Conservation (phyloP, 192 early-diverging fungal genomes). For the Backusella parvicylindrica region DNA sequence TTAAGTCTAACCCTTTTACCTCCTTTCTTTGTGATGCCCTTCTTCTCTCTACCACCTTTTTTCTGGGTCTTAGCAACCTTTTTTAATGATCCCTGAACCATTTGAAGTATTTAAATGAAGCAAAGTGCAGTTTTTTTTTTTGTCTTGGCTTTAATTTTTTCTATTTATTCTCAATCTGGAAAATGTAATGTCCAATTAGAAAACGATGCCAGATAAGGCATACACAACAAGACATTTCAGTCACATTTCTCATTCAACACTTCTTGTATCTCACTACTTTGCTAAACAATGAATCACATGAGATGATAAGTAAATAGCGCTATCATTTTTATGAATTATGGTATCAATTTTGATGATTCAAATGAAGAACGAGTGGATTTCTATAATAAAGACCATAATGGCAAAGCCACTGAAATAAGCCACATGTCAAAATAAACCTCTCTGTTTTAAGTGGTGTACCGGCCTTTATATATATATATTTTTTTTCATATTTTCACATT, state of each 20-base stretch:
- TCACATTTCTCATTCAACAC: not conserved
- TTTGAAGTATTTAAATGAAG: not conserved
- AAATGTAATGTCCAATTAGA: not conserved
- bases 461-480: not conserved
- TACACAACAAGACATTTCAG: not conserved
- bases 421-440: not conserved
- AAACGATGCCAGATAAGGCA: not conserved
- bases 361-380: not conserved
- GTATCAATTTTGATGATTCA: too few species aligned
- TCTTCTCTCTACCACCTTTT: slow-evolving; percentile 16
- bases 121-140: not conserved
- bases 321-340: too few species aligned
- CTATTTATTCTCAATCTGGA: not conserved
- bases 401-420: not conserved
- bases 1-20: too few species aligned
- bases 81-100: slow-evolving; percentile 18
- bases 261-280: too few species aligned
- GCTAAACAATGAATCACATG: not conserved
- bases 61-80: not conserved
- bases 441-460: not conserved
- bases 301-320: not conserved
- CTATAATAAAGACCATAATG: not conserved
- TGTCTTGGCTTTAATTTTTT: too few species aligned
- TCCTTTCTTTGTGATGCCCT: slow-evolving; percentile 24
- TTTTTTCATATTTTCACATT: not conserved